Evolutionary conservation across 208 protist genomes (phyloP), one percentile per base, ranked within the genome.

Genomic region (Leishmania major): DNA sequence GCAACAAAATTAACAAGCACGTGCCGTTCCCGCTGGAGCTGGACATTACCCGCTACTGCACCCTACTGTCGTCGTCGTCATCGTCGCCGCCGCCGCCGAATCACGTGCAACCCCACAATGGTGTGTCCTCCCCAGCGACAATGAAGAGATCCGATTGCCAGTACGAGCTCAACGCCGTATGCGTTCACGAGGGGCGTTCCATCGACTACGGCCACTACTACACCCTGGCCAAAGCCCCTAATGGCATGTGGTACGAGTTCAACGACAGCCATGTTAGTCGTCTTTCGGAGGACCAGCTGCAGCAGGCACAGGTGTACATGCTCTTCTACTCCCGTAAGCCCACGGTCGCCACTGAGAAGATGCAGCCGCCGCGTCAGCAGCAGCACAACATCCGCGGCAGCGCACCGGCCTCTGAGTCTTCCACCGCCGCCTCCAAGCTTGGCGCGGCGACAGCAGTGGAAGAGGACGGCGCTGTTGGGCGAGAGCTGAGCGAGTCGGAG

Each of bases 181-280:
- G 96, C 73, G 90, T 99, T 53, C 97, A 99, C 81, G 87, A 93
- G 43, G 97, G 97, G 22, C 70, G 79, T 60, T 93, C 92, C 51
- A 66, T 97, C 17, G 84, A 88, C 74, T 95, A 90, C 78, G 97
- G 97, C 31, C 97, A 99, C 82, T 99, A 99, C 89, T 98, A 96
- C 87, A 90, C 87, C 73, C 82, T 94, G 77, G 96, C 98, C 47
- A 90, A 91, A 35, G 91, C 88, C 35, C 79, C 88, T 4, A 98
- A 98, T 79, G 93, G 91, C 25, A 84, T 85, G 81, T 99, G 97
- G 96, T 93, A 97, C 47, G 75, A 91, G 80, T 97, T 92, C 81
- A 95, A 99, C 84, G 97, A 99, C 83, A 80, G 71, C 35, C 80
- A 87, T 40, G 92, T 97, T 55, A 89, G 81, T 49, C 78, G 90